Evolutionary conservation across 495 filamentous ascomycete genomes (phyloP), one percentile per base, ranked within the genome.

Genomic region (Aspergillus diversus): DNA sequence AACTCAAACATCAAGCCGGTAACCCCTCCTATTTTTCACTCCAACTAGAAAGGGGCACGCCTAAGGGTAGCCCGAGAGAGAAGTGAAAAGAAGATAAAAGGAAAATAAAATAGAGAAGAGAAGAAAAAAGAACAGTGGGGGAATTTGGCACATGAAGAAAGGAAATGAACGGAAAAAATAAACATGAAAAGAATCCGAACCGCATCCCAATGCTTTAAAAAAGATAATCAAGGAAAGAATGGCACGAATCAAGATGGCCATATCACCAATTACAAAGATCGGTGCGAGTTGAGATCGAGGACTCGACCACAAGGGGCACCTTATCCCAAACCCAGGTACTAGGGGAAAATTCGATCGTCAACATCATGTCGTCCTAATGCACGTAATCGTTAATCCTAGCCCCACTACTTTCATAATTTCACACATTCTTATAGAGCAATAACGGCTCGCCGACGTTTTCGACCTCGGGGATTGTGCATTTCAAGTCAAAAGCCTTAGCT

Each of bases 401-500:
- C 39, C 11, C 39, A 2, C 51, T 60, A 62, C 53, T 52, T 39
- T 8, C 60, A 33, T 65, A 54, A 35, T 57, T 43, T 59, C 75
- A 90, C 64, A 90, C 89, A 57, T 88, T 87, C 75, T 94, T 92
- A 74, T 99, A 99, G 59, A 99, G 86, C 33, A 99, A 81, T 42
- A 99, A 80, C n/a, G 95, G 95, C 76, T 99, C 95, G 71, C 95
- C 95, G 52, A 96, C 87, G 71, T 98, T 93, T 74, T 97, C 94
- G 71, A 99, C 98, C 75, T 99, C 95, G 9, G 95, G 95, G 71
- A 99, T 98, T 5, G 95, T 99, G 82, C 95, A 99, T 73, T 97
- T 97, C 61, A 99, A 84, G 73, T 99, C 95, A 72, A 99, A 99
- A 0, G 95, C 96, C 77, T 99, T 99, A 61, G 94, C 94, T 34